These are phyloP conservation scores for Termitomyces sp. DNA, from an alignment of 768 basidiomycete species.

Conservation along the genomic window DNA sequence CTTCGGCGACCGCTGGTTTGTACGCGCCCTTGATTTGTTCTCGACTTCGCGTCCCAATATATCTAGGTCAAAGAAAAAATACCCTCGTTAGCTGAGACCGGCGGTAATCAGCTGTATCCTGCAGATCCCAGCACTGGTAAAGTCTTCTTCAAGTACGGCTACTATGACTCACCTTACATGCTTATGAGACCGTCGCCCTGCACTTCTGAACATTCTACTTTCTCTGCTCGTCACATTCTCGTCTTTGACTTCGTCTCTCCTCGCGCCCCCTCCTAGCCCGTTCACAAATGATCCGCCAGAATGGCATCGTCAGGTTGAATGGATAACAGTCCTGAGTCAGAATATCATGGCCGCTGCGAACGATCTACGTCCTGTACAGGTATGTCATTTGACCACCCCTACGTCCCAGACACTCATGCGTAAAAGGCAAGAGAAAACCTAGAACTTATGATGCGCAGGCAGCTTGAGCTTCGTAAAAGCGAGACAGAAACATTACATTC, in stretches of 20 bases:
- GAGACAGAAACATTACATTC: conserved; percentile 66
- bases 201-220: conserved; percentile 63
- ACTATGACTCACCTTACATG: not conserved
- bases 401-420: not conserved
- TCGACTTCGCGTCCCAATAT: conserved; percentile 3
- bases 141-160: conserved; percentile 9
- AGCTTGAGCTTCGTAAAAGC: conserved; percentile 66
- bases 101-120: conserved; percentile 78
- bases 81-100: conserved; percentile 75
- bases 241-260: conserved; percentile 60
- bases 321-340: conserved; percentile 76
- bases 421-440: conserved; percentile 72
- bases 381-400: conserved; percentile 15
- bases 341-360: conserved; percentile 91
- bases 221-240: conserved; percentile 82
- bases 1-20: conserved; percentile 90
- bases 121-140: conserved; percentile 63
- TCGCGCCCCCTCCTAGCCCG: conserved; percentile 56
- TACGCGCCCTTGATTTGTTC: conserved; percentile 33
- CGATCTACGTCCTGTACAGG: conserved; percentile 86
- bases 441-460: conserved; percentile 76
- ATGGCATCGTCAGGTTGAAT: conserved; percentile 73
- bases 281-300: conserved; percentile 46
- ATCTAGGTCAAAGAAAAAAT: conserved; percentile 75
- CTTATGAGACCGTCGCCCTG: conserved; percentile 66